Base-by-base conservation (phyloP, 2,329 filamentous ascomycete species). In the Arthrinium phaeospermum region DNA sequence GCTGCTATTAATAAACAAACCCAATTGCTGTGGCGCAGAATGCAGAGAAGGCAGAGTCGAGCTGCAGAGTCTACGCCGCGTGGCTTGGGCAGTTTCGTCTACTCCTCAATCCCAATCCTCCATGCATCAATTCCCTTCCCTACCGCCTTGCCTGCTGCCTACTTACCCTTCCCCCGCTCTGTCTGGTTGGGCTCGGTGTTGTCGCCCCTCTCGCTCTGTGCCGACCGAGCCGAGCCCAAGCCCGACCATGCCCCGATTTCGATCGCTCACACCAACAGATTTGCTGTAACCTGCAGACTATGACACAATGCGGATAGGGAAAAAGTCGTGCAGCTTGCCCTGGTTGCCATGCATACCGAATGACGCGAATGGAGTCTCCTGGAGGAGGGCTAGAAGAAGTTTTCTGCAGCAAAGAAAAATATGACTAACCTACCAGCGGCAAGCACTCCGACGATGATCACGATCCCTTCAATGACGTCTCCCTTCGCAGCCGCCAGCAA, bases 391-490 rank as follows among this genome's bases (percentile, higher is more conserved):
- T n/a, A 22, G 22, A 16, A 37, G 22, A 61, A 30, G 19, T 10
- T 37, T 61, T 37, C 6, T 30, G 47, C 27, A 13, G 27, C 27
- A n/a, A 22, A n/a, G 46, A 49, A 45, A 45, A 16, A 45, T 4
- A 14, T 1, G 5, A 57, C 27, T 27, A 22, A 16, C 51, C 27
- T 34, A 57, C 27, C 51, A 30, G 34, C 27, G 2, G 51, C 27
- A 10, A 16, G 13, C 24, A 30, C 51, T 53, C 49, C 24, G 13
- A 49, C 51, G 51, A 57, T 34, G 27, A n/a, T 34, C 53, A 34
- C 53, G 19, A 64, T 64, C n/a, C 19, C 57, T n/a, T 64, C 57
- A 41, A 64, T 64, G 57, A 64, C 57, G 57, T 64, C 34, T 64
- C 57, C 19, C 37, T 6, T 6, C 3, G 19, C 34, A 64, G 53